A percentile compares a stretch with the other conserved stretches of the same genome.
Evolutionary conservation across 306 rosid genomes (phyloP).

Genomic region (Vigna mungo): DNA sequence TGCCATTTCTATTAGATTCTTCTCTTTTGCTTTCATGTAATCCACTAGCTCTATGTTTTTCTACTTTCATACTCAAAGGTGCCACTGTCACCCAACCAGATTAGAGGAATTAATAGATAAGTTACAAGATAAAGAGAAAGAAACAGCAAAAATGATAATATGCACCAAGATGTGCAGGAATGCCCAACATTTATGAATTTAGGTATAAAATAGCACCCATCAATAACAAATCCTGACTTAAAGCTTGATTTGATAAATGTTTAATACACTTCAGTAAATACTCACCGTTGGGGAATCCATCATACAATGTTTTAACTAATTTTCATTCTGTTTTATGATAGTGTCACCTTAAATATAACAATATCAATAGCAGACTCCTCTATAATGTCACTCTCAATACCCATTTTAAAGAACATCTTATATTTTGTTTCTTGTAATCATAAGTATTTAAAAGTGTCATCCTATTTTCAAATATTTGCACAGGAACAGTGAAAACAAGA

Average conservation of each 20-base stretch:
- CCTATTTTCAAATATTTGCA: background rate
- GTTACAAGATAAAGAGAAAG: no score
- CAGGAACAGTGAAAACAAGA: background rate
- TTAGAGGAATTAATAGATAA: no score
- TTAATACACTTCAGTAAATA: no score
- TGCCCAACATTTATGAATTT: no score
- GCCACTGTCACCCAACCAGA: no score
- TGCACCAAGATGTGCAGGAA: no score
- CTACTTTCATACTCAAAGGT: no score
- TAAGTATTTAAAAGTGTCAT: background rate
- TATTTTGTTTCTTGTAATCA: constrained; percentile 9
- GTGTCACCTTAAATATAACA: background rate
- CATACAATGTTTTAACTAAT: constrained; percentile 31
- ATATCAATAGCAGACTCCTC: constrained; percentile 16
- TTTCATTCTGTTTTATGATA: constrained; percentile 13
- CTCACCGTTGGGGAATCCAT: constrained; percentile 24
- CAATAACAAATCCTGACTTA: no score
- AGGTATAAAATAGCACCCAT: no score
- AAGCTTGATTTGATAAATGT: no score
- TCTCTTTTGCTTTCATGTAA: constrained; percentile 77
- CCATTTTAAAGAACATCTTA: constrained; percentile 34
- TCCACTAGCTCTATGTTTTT: constrained; percentile 76
- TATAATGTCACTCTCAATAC: constrained; percentile 18
- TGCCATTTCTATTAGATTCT: constrained; percentile 74
- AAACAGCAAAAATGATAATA: no score